Conservation (phyloP, 345 rosid species). For the Brassica incana region DNA sequence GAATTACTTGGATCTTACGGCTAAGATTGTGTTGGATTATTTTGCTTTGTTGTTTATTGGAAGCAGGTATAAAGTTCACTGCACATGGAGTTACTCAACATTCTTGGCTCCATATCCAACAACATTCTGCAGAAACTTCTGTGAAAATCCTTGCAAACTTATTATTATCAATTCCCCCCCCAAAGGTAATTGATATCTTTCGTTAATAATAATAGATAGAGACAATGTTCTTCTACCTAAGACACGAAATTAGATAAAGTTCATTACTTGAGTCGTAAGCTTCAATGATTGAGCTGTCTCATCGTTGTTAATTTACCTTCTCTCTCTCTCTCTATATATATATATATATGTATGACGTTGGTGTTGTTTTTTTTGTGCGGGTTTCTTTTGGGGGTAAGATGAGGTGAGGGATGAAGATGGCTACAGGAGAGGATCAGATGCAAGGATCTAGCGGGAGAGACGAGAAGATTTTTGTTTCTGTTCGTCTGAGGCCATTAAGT, state of each 20-base stretch:
- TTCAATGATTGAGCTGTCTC: slow-evolving; percentile 48
- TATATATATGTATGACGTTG: slow-evolving; percentile 9
- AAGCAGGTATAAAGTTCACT: slow-evolving; percentile 26
- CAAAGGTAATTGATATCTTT: neutral
- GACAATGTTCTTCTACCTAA: slow-evolving; percentile 31
- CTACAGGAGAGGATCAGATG: slow-evolving; percentile 54
- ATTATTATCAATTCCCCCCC: neutral
- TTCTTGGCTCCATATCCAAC: slow-evolving; percentile 43
- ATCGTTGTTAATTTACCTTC: neutral
- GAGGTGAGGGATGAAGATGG: slow-evolving; percentile 51
- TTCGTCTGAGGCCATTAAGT: slow-evolving; percentile 85
- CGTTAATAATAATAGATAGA: slow-evolving; percentile 9
- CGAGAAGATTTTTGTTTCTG: slow-evolving; percentile 82
- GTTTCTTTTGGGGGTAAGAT: slow-evolving; percentile 41
- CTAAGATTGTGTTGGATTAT: slow-evolving; percentile 13
- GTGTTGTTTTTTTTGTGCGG: slow-evolving; percentile 32
- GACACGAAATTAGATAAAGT: slow-evolving; percentile 39
- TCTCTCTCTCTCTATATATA: neutral
- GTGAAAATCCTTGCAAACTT: slow-evolving; percentile 9
- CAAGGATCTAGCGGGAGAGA: slow-evolving; percentile 43
- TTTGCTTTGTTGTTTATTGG: slow-evolving; percentile 14
- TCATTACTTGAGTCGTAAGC: slow-evolving; percentile 40
- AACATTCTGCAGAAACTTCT: slow-evolving; percentile 39
- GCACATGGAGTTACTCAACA: slow-evolving; percentile 44
- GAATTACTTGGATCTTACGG: slow-evolving; percentile 29